These are phyloP conservation scores for Sugiyamaella floridensis DNA, from an alignment of 805 yeast species.

Conservation along the genomic window DNA sequence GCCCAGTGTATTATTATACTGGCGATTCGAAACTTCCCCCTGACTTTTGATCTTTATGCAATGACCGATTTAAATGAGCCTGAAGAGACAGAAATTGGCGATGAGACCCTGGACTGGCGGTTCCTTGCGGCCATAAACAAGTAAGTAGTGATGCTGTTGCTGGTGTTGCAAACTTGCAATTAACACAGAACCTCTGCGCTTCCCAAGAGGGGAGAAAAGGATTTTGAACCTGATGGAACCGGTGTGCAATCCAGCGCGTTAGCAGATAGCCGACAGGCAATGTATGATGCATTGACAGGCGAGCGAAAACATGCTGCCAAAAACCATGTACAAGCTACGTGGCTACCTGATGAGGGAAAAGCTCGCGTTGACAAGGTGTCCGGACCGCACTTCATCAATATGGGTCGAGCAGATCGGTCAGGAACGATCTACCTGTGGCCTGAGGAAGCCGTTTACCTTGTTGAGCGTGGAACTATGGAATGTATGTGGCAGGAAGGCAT, in stretches of 20 bases:
- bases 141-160: background rate
- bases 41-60: too few species aligned
- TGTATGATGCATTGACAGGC: slow-evolving; percentile 57
- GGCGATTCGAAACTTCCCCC: too few species aligned
- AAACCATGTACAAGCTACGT: slow-evolving; percentile 47
- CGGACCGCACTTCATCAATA: slow-evolving; percentile 67
- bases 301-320: slow-evolving; percentile 36
- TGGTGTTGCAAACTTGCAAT: background rate
- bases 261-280: slow-evolving; percentile 51
- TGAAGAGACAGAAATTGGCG: slow-evolving; percentile 23
- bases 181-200: slow-evolving; percentile 22
- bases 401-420: slow-evolving; percentile 53
- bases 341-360: slow-evolving; percentile 29
- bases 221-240: slow-evolving; percentile 77
- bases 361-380: slow-evolving; percentile 45
- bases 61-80: background rate
- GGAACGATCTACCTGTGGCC: slow-evolving; percentile 48
- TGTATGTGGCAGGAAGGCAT: slow-evolving; percentile 28
- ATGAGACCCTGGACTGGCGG: slow-evolving; percentile 38
- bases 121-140: slow-evolving; percentile 19
- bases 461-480: slow-evolving; percentile 68
- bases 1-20: too few species aligned
- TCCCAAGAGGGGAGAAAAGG: slow-evolving; percentile 79
- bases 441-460: slow-evolving; percentile 68
- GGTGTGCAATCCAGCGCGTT: slow-evolving; percentile 43